phyloP scores from a whole-genome alignment of 352 stramenopile species.

The Pythium dissotocum region DNA sequence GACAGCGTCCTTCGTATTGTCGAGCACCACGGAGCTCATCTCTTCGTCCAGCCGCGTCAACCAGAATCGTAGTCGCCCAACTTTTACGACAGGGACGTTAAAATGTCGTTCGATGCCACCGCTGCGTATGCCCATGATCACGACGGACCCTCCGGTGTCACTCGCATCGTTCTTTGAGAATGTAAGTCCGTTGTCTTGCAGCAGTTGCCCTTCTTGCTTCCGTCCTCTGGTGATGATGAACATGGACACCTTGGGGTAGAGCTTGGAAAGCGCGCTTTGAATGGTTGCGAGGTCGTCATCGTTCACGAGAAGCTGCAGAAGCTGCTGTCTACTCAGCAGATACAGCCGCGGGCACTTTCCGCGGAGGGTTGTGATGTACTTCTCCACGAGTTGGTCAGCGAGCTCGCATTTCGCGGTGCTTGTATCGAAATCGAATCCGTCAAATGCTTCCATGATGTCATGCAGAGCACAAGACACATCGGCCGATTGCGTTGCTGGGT shows the following conservation, averaged over 20 bases:
- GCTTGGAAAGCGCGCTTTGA: slow-evolving; percentile 35
- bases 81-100: slow-evolving; percentile 54
- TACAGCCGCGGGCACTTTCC: slow-evolving; percentile 45
- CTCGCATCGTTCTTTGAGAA: background rate
- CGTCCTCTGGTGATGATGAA: slow-evolving; percentile 36
- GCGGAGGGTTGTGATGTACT: slow-evolving; percentile 41
- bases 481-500: slow-evolving; percentile 1
- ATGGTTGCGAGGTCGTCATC: slow-evolving; percentile 39
- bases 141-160: slow-evolving; percentile 3
- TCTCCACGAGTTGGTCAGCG: slow-evolving; percentile 37
- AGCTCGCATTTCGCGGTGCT: slow-evolving; percentile 39
- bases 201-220: slow-evolving; percentile 20
- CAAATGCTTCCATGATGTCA: slow-evolving; percentile 44
- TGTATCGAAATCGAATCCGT: slow-evolving; percentile 58
- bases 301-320: slow-evolving; percentile 42
- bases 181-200: background rate
- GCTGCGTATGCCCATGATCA: slow-evolving; percentile 13
- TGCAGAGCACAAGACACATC: slow-evolving; percentile 39
- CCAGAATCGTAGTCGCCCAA: slow-evolving; percentile 69
- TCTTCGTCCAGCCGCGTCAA: slow-evolving; percentile 63
- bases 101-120: slow-evolving; percentile 14
- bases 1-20: slow-evolving; percentile 39
- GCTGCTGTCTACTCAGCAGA: slow-evolving; percentile 36
- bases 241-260: slow-evolving; percentile 39
- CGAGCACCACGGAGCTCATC: slow-evolving; percentile 41